Evolutionary conservation across 1,139 yeast genomes (phyloP).

Genomic region (Diutina ranongensis): DNA sequence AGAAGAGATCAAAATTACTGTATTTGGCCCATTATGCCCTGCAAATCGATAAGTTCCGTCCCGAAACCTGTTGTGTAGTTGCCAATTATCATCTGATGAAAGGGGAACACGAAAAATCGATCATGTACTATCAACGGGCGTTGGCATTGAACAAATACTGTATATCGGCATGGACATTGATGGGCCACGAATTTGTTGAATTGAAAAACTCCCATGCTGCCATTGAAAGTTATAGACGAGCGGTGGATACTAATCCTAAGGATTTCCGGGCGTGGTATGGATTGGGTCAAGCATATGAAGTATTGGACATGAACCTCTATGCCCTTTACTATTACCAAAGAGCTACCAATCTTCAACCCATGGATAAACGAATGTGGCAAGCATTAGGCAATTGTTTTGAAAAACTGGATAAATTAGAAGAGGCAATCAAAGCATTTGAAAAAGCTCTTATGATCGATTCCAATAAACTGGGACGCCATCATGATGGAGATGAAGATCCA

Average conservation of each 20-base stretch:
- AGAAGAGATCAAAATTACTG: constrained; percentile 73
- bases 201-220: constrained; percentile 96
- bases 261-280: constrained; percentile 99
- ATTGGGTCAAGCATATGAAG: constrained; percentile 95
- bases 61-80: constrained; percentile 89
- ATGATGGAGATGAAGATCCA: constrained; percentile 16
- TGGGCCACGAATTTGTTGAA: constrained; percentile 99
- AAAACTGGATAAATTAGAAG: constrained; percentile 55
- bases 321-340: constrained; percentile 87
- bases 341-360: constrained; percentile 80
- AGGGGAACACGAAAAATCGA: constrained; percentile 91
- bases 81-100: constrained; percentile 91
- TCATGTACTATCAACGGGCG: constrained; percentile 86
- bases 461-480: not conserved
- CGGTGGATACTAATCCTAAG: constrained; percentile 78
- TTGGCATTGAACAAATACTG: constrained; percentile 70
- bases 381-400: constrained; percentile 90
- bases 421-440: constrained; percentile 51
- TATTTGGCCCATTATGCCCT: constrained; percentile 80
- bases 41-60: constrained; percentile 74
- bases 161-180: constrained; percentile 90
- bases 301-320: constrained; percentile 87
- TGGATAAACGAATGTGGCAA: constrained; percentile 93
- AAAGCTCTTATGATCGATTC: constrained; percentile 36
- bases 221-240: constrained; percentile 87